Evolutionary conservation across 1,139 yeast genomes (phyloP).

Genomic region (Wickerhamomyces sp.): DNA sequence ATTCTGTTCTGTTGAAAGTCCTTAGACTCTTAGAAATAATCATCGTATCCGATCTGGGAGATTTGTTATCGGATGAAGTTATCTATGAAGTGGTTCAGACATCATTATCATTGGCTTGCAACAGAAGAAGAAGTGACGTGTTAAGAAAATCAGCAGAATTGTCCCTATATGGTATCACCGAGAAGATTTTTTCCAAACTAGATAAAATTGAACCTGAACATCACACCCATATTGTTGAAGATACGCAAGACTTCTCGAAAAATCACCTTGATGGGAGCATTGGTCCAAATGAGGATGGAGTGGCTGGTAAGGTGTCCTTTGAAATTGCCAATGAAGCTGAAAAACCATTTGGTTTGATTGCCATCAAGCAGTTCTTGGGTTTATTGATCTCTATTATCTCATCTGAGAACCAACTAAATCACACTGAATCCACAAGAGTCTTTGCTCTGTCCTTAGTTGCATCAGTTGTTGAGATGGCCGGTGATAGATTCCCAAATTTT

Average conservation of each 20-base stretch:
- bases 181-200: slow-evolving; percentile 61
- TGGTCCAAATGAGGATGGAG: slow-evolving; percentile 27
- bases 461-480: slow-evolving; percentile 80
- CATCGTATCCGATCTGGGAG: slow-evolving; percentile 60
- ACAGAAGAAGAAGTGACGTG: slow-evolving; percentile 86
- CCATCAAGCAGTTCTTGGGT: slow-evolving; percentile 43
- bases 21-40: slow-evolving; percentile 68
- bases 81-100: slow-evolving; percentile 89
- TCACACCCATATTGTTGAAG: slow-evolving; percentile 25
- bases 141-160: slow-evolving; percentile 86
- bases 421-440: slow-evolving; percentile 81
- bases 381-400: slow-evolving; percentile 80
- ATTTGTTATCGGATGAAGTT: slow-evolving; percentile 69
- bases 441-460: slow-evolving; percentile 75
- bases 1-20: slow-evolving; percentile 82
- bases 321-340: slow-evolving; percentile 18
- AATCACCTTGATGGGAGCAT: slow-evolving; percentile 29
- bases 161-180: slow-evolving; percentile 68
- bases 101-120: slow-evolving; percentile 87
- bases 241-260: slow-evolving; percentile 30
- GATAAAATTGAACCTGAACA: slow-evolving; percentile 50
- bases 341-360: slow-evolving; percentile 31
- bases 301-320: slow-evolving; percentile 19
- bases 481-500: slow-evolving; percentile 59
- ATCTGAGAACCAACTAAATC: slow-evolving; percentile 77